phyloP scores from a whole-genome alignment of 192 early-diverging fungal species.

The Coemansia umbellata region DNA sequence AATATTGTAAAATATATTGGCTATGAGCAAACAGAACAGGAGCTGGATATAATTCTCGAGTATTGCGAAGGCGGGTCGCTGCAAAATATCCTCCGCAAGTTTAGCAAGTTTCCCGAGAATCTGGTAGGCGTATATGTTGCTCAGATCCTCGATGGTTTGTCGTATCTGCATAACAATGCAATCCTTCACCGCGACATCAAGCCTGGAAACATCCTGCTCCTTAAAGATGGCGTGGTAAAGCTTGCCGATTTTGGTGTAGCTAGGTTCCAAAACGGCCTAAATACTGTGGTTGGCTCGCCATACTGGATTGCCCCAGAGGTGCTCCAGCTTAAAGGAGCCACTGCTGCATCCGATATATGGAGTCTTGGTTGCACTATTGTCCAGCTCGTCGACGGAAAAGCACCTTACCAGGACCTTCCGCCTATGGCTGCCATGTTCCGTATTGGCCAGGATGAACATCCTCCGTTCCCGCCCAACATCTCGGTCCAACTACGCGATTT shows the following conservation, averaged over 20 bases:
- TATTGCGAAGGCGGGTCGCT: constrained; percentile 73
- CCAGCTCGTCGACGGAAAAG: constrained; percentile 65
- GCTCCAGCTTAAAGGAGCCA: constrained; percentile 61
- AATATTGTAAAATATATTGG: constrained; percentile 73
- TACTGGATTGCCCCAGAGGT: constrained; percentile 81
- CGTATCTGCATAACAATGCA: constrained; percentile 55
- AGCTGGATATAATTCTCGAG: constrained; percentile 84
- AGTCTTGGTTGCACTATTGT: constrained; percentile 70
- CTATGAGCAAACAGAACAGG: constrained; percentile 65
- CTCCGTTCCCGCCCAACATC: constrained; percentile 63
- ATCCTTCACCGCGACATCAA: constrained; percentile 60
- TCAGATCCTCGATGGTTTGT: constrained; percentile 54
- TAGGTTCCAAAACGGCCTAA: constrained; percentile 57
- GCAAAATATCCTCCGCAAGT: constrained; percentile 66
- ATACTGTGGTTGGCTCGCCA: constrained; percentile 68
- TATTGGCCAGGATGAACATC: constrained; percentile 71
- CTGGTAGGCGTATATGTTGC: constrained; percentile 68
- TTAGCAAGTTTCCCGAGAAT: constrained; percentile 68
- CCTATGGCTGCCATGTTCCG: constrained; percentile 68
- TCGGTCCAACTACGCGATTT: constrained; percentile 64
- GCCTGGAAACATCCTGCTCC: constrained; percentile 64
- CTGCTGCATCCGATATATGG: constrained; percentile 71
- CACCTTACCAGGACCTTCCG: constrained; percentile 66
- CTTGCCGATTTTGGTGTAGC: constrained; percentile 78
- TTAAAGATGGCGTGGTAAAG: constrained; percentile 68